These are phyloP conservation scores for Arachis monticola DNA, from an alignment of 331 rosid species.

Conservation along the genomic window DNA sequence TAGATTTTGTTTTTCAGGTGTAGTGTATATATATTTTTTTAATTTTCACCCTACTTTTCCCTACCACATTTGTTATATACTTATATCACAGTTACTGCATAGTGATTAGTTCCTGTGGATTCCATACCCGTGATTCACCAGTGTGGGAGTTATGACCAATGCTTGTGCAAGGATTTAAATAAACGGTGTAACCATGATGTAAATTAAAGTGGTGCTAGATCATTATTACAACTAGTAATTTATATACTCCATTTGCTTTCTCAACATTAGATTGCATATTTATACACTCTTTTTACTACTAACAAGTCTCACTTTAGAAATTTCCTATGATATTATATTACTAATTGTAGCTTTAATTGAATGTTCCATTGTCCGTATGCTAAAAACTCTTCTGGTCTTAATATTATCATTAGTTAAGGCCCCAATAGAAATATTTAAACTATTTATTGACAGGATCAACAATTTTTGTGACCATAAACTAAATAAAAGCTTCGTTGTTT, in stretches of 20 bases:
- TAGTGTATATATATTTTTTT: background rate
- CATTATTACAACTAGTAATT: background rate
- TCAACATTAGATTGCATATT: background rate
- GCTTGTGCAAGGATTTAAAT: background rate
- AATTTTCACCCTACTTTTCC: background rate
- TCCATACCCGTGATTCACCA: background rate
- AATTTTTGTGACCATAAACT: background rate
- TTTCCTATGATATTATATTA: too few species aligned
- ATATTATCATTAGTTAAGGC: too few species aligned
- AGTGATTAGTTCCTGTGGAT: constrained; percentile 5
- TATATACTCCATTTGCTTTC: background rate
- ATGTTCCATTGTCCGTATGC: too few species aligned
- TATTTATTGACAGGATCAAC: background rate
- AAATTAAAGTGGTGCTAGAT: background rate
- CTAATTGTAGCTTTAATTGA: too few species aligned
- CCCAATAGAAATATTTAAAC: too few species aligned
- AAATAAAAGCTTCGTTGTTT: background rate
- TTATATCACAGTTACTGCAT: constrained; percentile 11
- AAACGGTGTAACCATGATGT: background rate
- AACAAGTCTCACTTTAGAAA: too few species aligned
- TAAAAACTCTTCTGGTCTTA: background rate
- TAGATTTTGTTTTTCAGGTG: background rate
- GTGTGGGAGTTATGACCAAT: background rate
- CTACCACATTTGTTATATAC: background rate
- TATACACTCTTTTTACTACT: too few species aligned